Evolutionary conservation across 371 early-diverging fungal genomes (phyloP).

Genomic region (Syncephalastrum monosporum): DNA sequence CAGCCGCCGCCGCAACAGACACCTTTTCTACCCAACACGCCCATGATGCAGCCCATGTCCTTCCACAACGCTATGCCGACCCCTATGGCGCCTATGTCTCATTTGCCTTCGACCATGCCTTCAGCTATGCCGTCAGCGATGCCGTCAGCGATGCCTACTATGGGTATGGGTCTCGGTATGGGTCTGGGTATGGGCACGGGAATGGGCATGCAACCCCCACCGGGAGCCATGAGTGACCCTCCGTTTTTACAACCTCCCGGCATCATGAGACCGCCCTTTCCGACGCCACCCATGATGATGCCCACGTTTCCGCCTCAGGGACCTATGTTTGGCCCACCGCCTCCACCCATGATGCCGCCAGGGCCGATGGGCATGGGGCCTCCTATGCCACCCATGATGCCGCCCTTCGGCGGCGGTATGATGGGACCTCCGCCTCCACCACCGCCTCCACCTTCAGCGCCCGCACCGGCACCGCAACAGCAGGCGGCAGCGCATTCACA

Average conservation of each 20-base stretch:
- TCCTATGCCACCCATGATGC: constrained; percentile 4
- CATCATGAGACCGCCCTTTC: too few relatives aligned
- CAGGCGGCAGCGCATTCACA: not conserved
- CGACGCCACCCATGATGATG: constrained; percentile 10
- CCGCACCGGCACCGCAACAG: constrained; percentile 1
- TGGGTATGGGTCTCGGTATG: too few relatives aligned
- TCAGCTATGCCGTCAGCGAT: too few relatives aligned
- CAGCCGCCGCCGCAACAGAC: not conserved
- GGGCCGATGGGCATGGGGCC: constrained; percentile 1
- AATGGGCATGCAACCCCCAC: not conserved
- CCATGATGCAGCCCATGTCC: not conserved
- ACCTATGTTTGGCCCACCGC: too few relatives aligned
- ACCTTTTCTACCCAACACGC: constrained; percentile 1
- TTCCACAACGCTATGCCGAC: not conserved
- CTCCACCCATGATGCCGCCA: constrained; percentile 1
- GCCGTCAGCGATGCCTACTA: too few relatives aligned
- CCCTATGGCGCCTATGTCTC: not conserved
- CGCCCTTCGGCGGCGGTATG: not conserved
- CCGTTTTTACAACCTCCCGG: too few relatives aligned
- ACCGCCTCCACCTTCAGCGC: not conserved
- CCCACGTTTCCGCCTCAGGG: constrained; percentile 1
- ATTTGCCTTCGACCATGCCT: not conserved
- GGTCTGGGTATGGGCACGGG: too few relatives aligned
- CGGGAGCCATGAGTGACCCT: not conserved
- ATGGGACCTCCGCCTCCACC: not conserved